A percentile compares a stretch with the other conserved stretches of the same genome.
Evolutionary conservation across 345 rosid genomes (phyloP).

Genomic region (Excoecaria cochinchinensis): DNA sequence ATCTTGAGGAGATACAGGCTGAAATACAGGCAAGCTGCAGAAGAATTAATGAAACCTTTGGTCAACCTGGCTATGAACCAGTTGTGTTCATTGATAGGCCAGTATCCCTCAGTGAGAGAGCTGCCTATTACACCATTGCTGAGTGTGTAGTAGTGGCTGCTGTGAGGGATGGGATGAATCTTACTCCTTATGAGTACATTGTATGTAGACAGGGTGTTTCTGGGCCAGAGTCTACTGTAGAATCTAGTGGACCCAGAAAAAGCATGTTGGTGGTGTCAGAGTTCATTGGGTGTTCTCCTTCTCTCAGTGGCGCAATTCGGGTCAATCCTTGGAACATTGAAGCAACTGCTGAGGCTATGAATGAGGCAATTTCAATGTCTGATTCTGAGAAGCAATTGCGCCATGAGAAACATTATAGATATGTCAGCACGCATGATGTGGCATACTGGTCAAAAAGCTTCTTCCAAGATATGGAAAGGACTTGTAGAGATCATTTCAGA

Average conservation of each 20-base stretch:
- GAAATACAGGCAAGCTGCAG: constrained; percentile 57
- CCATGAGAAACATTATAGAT: constrained; percentile 92
- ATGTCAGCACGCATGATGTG: constrained; percentile 70
- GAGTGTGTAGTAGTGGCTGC: constrained; percentile 78
- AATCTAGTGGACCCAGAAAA: constrained; percentile 45
- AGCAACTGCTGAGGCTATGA: constrained; percentile 72
- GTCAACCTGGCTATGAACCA: constrained; percentile 63
- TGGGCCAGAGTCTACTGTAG: constrained; percentile 36
- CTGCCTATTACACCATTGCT: constrained; percentile 64
- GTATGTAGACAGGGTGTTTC: constrained; percentile 65
- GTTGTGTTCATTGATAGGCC: constrained; percentile 64
- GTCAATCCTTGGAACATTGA: constrained; percentile 75
- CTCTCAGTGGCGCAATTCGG: constrained; percentile 74
- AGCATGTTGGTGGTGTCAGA: constrained; percentile 80
- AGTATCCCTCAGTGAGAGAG: constrained; percentile 54
- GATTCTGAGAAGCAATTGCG: constrained; percentile 70
- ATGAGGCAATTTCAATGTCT: constrained; percentile 63
- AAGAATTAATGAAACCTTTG: constrained; percentile 63
- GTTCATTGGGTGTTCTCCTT: constrained; percentile 85
- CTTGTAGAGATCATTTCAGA: constrained; percentile 68
- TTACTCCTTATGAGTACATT: constrained; percentile 69
- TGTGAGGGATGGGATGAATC: constrained; percentile 86
- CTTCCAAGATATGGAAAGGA: constrained; percentile 73
- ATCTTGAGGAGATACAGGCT: constrained; percentile 62
- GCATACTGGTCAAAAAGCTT: constrained; percentile 77